Evolutionary conservation across 2,329 filamentous ascomycete species (phyloP), one percentile per base, ranked within the genome.

Genomic region (Cadophora malorum): DNA sequence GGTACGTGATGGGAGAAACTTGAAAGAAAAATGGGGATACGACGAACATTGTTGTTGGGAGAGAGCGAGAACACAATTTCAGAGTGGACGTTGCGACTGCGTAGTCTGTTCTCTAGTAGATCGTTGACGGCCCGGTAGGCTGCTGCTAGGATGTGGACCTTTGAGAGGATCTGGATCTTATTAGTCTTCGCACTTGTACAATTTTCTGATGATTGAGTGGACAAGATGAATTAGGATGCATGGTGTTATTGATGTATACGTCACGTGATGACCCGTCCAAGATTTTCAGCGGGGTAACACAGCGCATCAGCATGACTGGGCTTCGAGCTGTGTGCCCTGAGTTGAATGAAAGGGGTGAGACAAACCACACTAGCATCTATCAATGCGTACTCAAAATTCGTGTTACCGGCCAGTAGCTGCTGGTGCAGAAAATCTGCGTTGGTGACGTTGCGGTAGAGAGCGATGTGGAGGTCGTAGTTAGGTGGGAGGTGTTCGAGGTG

Each of bases 311-410:
- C 60, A 33, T 35, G n/a, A n/a, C 28, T 45, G 33, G 38, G 35
- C 4, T 25, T 23, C 12, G 4, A 16, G 12, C 12, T 38, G 31
- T 8, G 16, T 21, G n/a, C n/a, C 9, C 9, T 25, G 21, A 33
- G 12, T 2, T 25, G 59, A 52, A 61, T 35, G 28, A 28, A 59
- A 19, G 14, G 25, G 45, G 45, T 4, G 31, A 6, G 12, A 80
- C 85, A 69, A 84, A 94, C 90, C 78, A 92, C 87, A 56, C 87
- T 88, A 23, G 94, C 94, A 80, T 99, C 95, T 58, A 99, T 86
- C 73, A 99, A 91, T 41, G 94, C 94, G 83, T 98, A 98, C 80
- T 98, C 94, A 75, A 94, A 98, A 9, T 90, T 90, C 12, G 87
- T 77, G 77, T 98, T 97, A 63, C 92, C 91, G 6, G 88, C 86